Evolutionary conservation across 2,329 filamentous ascomycete species (phyloP), one percentile per base, ranked within the genome.

Genomic region (Colletotrichum sp.): DNA sequence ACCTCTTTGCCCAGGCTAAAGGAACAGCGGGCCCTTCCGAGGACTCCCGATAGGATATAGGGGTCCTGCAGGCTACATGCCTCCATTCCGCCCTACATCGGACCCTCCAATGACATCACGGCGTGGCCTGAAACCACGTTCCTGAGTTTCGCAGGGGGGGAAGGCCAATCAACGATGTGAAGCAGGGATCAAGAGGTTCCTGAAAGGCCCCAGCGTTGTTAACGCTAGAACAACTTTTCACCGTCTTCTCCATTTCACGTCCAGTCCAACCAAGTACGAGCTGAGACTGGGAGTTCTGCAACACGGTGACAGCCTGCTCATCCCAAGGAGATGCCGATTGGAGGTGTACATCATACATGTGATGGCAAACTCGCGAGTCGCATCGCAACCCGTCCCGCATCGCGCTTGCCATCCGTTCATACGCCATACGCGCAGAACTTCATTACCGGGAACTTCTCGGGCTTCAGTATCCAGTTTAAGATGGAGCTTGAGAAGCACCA

Each of bases 61-160:
- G 72, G 72, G 72, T 72, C 68, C 72, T 74, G 72, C 72, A 74
- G 69, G 72, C 72, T 36, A 66, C 36, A 74, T 72, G 71, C 71
- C 62, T 66, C 71, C 71, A 70, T 73, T 43, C 64, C 43, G 47
- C 68, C 57, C 57, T 74, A 72, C 63, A 67, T 31, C 33, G 62
- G 69, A 72, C 63, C 72, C 68, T 74, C 72, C 68, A 72, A 74
- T 74, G 72, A 74, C 72, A 74, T 74, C 72, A 74, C 43, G 18
- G 63, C 24, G 18, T 11, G 51, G 69, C 15, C 71, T 74, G 72
- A 72, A 74, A 73, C 71, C 62, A 63, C 71, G 71, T 73, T 66
- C 71, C 71, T 73, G 71, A 73, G 71, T 73, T 31, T 51, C 47
- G 55, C 62, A 66, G 33, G 68, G 43, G 68, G 21, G 29, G 4